Base-by-base conservation (phyloP, 2,329 filamentous ascomycete genomes). In the Aspergillus sp. region DNA sequence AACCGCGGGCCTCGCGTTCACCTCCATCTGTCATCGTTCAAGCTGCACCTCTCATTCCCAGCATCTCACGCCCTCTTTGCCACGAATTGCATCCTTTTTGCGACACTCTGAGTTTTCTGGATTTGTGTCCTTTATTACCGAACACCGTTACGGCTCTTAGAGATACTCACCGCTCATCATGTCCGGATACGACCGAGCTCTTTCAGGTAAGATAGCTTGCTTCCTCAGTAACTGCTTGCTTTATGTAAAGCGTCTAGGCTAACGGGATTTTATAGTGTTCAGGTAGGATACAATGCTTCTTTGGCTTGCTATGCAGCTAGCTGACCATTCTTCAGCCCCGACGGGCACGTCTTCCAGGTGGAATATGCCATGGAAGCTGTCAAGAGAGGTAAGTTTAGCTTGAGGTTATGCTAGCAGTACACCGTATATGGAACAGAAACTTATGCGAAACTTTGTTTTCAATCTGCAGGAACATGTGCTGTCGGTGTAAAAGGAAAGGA, bases 291-390 rank as follows among this genome's bases (percentile, higher is more conserved):
- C 37, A 58, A 52, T 37, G 14, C 7, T 43, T 39, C 37, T 50
- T 5, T 15, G 52, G 55, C 58, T 68, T 9, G 49, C 64, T 60
- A 55, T 62, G n/a, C 43, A 51, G 44, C 41, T 58, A 64, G 68
- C 81, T 87, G 77, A 88, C 74, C 40, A n/a, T 48, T 48, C 14
- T 57, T 49, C 73, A 98, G 93, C 86, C 95, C 95, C 72, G 95
- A 99, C 81, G 95, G 95, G 79, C 95, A 99, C 82, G 95, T 99
- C 71, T 99, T 99, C 82, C 95, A 99, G 80, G 95, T 99, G 72
- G 95, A 99, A 84, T 99, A 99, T 85, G 95, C 95, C 56, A 90
- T 96, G 67, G 95, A 99, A 81, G 95, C 95, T 67, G 95, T 99
- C 67, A 99, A 99, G 84, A 83, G 95, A 91, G 95, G 93, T 95